Percentiles rank a stretch among this genome's conserved stretches.
phyloP scores from a whole-genome alignment of 768 basidiomycete species.

The Amanita rimosa region DNA sequence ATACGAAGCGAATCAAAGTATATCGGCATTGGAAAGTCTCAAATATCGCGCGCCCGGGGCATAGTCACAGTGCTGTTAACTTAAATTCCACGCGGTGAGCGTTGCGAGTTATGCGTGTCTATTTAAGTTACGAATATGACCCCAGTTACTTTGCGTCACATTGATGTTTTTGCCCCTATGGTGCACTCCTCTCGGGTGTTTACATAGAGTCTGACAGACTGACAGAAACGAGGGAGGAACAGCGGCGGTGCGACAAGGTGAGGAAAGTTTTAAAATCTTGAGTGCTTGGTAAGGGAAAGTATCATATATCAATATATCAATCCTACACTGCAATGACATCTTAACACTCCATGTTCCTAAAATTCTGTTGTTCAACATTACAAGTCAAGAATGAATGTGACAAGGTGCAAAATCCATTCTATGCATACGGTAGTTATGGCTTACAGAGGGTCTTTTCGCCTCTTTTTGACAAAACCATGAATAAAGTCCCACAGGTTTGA shows the following conservation, averaged over 20 bases:
- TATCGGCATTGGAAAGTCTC: conserved; percentile 40
- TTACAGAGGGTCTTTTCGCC: background rate
- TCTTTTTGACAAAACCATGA: background rate
- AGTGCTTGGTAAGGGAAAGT: too few relatives aligned
- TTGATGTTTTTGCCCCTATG: too few relatives aligned
- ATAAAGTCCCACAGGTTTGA: background rate
- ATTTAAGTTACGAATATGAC: background rate
- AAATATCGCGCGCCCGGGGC: conserved; percentile 47
- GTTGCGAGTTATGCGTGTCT: background rate
- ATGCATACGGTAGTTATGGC: background rate
- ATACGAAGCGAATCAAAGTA: conserved; percentile 29
- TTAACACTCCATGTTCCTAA: too few relatives aligned
- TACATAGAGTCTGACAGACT: too few relatives aligned
- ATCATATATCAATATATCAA: too few relatives aligned
- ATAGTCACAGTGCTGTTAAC: conserved; percentile 24
- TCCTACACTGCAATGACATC: too few relatives aligned
- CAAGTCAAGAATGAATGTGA: background rate
- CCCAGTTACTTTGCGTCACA: background rate
- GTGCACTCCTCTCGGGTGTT: too few relatives aligned
- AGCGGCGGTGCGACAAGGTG: too few relatives aligned
- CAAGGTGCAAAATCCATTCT: background rate
- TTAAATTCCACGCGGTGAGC: background rate
- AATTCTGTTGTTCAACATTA: background rate
- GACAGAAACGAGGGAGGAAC: too few relatives aligned
- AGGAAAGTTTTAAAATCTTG: too few relatives aligned